Base-by-base conservation (phyloP, 2,329 filamentous ascomycete genomes). In the Hymenoscyphus linearis region DNA sequence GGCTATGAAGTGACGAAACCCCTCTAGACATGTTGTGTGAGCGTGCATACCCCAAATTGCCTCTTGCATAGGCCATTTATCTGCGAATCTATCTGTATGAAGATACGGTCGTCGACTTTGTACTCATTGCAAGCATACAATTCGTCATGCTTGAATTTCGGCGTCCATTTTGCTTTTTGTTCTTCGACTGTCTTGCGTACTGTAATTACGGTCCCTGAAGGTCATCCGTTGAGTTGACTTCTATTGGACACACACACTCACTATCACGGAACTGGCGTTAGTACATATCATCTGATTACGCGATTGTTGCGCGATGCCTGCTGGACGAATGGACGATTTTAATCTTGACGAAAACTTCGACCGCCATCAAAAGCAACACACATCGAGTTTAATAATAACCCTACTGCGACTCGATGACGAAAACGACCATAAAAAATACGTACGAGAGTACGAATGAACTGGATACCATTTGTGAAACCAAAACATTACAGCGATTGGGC, bases 401-500 rank as follows among this genome's bases (percentile, higher is more conserved):
- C 58, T 58, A 57, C 35, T 27, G 50, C 47, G 58, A 59, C 61
- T 66, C 63, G 62, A 65, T 62, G 60, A 66, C 55, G 57, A 62
- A 62, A 59, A 55, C 64, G 62, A 65, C 63, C 60, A 62, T 61
- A 62, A 66, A 58, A 59, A 68, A 62, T 67, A 61, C 56, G 60
- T 60, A 61, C 62, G 64, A 62, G 50, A 59, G 55, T 52, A 57
- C 54, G 57, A 62, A 63, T 61, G 62, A 68, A 63, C 63, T 69
- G 67, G 69, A 71, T 69, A 71, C 67, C 66, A 66, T 64, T 58
- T 62, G 61, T 62, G 61, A 44, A 58, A 62, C 47, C 58, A 57
- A 47, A 60, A 55, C 58, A 62, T 64, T 71, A 72, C 68, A 72
- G 67, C 69, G 69, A 71, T 64, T 70, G 70, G 70, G 70, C 70